Evolutionary conservation across 305 asterid genomes (phyloP), one percentile per base, ranked within the genome.

Genomic region (Solanum hybrid): DNA sequence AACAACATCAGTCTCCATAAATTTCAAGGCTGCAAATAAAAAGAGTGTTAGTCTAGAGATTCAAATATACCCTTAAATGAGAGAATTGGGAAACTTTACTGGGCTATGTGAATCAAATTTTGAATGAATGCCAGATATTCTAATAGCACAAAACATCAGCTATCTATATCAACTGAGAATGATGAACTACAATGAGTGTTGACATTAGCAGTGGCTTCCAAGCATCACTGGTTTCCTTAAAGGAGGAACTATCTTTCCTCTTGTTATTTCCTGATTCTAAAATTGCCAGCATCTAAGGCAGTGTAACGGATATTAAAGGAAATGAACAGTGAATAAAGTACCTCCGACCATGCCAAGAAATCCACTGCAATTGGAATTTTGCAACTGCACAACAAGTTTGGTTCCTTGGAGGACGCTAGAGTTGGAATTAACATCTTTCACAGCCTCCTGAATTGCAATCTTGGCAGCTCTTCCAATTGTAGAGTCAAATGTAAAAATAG

Each of bases 291-390:
- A 69, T 86, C 87, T 46, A 86, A 36, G 64, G 37, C 56, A 29
- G 69, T 29, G n/a, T 40, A 17, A 27, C 46, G 17, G 27, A 3
- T 66, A 42, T 10, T 34, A 13, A 16, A 14, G 38, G 14, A 24
- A 87, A 85, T 5, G 56, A 42, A 27, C 37, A 36, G 86, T 38
- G 37, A 88, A 12, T 37, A 73, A 87, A 38, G 72, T 92, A 96
- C 99, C 99, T 94, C 95, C 96, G 87, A 94, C 87, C 96, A 96
- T 91, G 92, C 98, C 98, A 92, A 95, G 92, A 90, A 97, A 96
- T 13, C 98, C 98, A 94, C 95, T 96, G 97, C 98, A 97, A 78
- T 93, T 97, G 89, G 98, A 92, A 89, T 93, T 92, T 64, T 89
- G 92, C 90, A 93, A 88, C 36, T 87, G 82, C 64, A 96, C 91